A percentile compares a stretch with the other conserved stretches of the same genome.
Evolutionary conservation across 495 filamentous ascomycete genomes (phyloP).

Genomic region (Podospora pseudopauciseta): DNA sequence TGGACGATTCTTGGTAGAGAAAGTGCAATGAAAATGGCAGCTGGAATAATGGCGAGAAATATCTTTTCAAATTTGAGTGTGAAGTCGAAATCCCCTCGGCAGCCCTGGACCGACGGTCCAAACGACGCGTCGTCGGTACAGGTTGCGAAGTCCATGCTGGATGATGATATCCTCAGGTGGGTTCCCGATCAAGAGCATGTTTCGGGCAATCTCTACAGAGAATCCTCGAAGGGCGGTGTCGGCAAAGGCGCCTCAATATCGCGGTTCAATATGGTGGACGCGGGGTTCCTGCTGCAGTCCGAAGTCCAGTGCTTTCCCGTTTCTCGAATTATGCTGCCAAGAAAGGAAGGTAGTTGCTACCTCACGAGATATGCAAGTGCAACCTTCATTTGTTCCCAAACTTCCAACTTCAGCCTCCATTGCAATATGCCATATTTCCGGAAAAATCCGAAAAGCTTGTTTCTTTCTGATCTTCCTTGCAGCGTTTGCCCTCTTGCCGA

Average conservation of each 20-base stretch:
- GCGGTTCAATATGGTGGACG: background rate
- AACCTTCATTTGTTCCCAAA: background rate
- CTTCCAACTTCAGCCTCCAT: background rate
- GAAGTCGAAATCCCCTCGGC: conserved; percentile 43
- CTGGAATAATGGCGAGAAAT: conserved; percentile 44
- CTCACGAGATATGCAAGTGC: background rate
- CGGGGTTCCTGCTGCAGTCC: background rate
- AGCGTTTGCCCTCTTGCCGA: no score
- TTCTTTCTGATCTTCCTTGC: no score
- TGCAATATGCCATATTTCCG: background rate
- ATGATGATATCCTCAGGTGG: background rate
- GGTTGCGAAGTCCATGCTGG: conserved; percentile 25
- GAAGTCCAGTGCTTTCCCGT: background rate
- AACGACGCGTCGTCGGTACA: conserved; percentile 24
- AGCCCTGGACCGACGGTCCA: conserved; percentile 24
- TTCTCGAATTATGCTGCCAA: background rate
- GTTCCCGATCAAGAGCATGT: background rate
- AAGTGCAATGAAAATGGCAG: conserved; percentile 38
- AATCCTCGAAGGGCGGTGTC: background rate
- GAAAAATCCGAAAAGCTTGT: background rate
- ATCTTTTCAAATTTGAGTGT: conserved; percentile 46
- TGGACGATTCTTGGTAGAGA: conserved; percentile 36
- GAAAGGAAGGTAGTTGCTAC: background rate
- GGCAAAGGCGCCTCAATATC: background rate
- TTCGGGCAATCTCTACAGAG: no score